These are phyloP conservation scores for Hyphopichia khmerensis DNA, from an alignment of 1,139 yeast species.

Conservation along the genomic window DNA sequence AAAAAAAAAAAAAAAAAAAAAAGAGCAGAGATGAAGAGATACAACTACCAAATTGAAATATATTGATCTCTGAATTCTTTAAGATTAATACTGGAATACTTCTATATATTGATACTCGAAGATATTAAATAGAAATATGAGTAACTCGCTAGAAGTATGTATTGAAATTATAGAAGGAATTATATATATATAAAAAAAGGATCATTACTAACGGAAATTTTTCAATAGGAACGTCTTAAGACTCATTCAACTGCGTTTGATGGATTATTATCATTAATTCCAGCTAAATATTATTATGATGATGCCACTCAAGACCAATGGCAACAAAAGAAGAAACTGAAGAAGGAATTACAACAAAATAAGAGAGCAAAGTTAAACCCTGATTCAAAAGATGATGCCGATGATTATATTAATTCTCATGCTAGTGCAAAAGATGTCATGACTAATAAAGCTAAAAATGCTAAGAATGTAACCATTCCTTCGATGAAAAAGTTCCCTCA, in stretches of 20 bases:
- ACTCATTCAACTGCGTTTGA: conserved; percentile 87
- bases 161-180: neutral
- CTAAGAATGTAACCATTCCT: conserved; percentile 61
- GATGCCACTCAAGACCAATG: conserved; percentile 84
- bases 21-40: neutral
- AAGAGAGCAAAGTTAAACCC: conserved; percentile 80
- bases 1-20: neutral
- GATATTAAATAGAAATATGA: conserved; percentile 22
- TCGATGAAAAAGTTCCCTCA: conserved; percentile 12
- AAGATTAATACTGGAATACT: neutral
- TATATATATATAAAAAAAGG: neutral
- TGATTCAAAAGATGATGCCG: conserved; percentile 45
- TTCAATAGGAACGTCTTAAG: conserved; percentile 67
- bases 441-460: conserved; percentile 54
- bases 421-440: conserved; percentile 69
- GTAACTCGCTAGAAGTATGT: conserved; percentile 55
- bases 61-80: neutral
- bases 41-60: no score
- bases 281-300: conserved; percentile 88
- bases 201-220: conserved; percentile 23
- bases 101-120: neutral
- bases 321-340: conserved; percentile 78
- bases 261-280: conserved; percentile 85
- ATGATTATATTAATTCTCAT: conserved; percentile 33
- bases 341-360: conserved; percentile 59